Conservation (phyloP, 257 asterid genomes). For the Solanum bukasovii region DNA sequence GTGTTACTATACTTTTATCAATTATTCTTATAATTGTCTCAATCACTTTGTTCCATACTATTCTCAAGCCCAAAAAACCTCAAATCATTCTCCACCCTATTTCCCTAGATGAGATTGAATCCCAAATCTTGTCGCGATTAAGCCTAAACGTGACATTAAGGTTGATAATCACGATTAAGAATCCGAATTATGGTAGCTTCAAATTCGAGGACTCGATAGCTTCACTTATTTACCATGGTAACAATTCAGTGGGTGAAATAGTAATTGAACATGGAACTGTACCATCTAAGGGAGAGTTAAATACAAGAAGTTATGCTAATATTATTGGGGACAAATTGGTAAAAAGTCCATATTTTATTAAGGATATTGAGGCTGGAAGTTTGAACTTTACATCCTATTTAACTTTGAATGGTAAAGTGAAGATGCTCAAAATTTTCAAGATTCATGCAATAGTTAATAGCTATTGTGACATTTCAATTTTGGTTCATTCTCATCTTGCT, state of each 20-base stretch:
- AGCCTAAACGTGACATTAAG: constrained; percentile 2
- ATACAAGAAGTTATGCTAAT: constrained; percentile 1
- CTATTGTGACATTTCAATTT: constrained; percentile 2
- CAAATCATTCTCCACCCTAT: constrained; percentile 1
- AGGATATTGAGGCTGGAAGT: constrained; percentile 4
- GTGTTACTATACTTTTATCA: neutral
- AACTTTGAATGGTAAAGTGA: constrained; percentile 11
- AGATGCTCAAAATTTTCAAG: constrained; percentile 5
- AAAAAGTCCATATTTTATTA: neutral
- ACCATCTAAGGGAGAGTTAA: constrained; percentile 7
- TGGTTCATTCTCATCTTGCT: neutral
- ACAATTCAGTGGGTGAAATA: neutral
- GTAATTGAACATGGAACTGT: constrained; percentile 9
- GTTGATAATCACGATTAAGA: constrained; percentile 8
- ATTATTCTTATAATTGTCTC: neutral
- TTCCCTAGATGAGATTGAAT: neutral
- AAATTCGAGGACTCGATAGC: neutral
- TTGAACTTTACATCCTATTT: constrained; percentile 6
- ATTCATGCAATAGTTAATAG: constrained; percentile 5
- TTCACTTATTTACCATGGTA: neutral
- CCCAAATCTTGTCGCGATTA: neutral
- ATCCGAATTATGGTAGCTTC: constrained; percentile 9
- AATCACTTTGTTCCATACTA: neutral
- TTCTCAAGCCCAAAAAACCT: constrained; percentile 14
- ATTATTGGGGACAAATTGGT: constrained; percentile 5